These are phyloP conservation scores for Murraya koenigii DNA, from an alignment of 345 rosid species.

Conservation along the genomic window DNA sequence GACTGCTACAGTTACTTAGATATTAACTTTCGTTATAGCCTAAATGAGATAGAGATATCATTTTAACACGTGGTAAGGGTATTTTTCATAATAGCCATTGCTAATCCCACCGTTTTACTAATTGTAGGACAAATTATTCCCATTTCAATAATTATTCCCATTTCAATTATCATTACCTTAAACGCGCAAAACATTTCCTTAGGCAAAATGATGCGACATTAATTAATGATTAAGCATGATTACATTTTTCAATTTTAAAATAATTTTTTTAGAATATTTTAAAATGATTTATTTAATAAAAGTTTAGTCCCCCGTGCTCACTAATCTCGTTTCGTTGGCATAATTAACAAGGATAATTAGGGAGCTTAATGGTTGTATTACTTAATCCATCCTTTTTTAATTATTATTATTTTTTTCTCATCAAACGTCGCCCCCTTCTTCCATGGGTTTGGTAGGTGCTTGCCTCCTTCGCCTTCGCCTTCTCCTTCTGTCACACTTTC, in stretches of 20 bases:
- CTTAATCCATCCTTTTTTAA: background rate
- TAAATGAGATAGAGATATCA: too few relatives aligned
- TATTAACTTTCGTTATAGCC: background rate
- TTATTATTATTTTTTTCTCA: background rate
- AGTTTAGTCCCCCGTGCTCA: background rate
- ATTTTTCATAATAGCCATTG: too few relatives aligned
- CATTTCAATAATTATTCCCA: background rate
- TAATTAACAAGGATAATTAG: background rate
- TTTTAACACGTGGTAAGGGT: background rate
- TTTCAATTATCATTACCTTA: background rate
- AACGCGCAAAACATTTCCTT: background rate
- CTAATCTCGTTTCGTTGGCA: background rate
- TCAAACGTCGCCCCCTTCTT: conserved; percentile 7
- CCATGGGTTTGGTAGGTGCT: conserved; percentile 17
- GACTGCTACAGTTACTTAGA: background rate
- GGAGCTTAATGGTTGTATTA: background rate
- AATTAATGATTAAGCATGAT: background rate
- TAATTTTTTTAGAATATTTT: too few relatives aligned
- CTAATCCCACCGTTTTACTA: too few relatives aligned
- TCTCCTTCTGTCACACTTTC: background rate
- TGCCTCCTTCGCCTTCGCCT: background rate
- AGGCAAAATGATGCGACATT: background rate
- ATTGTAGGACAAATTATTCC: background rate
- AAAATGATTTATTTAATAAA: background rate
- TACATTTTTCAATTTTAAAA: background rate